Conservation (phyloP, 2,329 filamentous ascomycete genomes). For the Emergomyces africanus region DNA sequence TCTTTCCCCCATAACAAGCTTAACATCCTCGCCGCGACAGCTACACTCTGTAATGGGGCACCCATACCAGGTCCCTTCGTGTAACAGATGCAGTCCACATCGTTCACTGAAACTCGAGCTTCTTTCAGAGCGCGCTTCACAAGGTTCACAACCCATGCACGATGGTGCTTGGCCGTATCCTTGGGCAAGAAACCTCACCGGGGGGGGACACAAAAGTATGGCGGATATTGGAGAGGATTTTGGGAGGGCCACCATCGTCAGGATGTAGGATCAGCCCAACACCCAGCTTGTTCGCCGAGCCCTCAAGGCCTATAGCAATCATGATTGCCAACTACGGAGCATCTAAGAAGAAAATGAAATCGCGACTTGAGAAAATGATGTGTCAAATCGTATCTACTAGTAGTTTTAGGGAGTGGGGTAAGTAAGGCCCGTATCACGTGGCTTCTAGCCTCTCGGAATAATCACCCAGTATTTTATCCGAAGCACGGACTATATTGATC, state of each 20-base stretch:
- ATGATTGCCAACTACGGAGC: slow-evolving; percentile 24
- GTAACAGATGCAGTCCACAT: slow-evolving; percentile 89
- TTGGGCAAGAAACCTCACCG: slow-evolving; percentile 89
- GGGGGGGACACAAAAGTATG: slow-evolving; percentile 93
- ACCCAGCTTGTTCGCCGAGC: slow-evolving; percentile 95
- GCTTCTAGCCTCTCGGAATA: background rate
- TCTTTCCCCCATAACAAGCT: slow-evolving; percentile 73
- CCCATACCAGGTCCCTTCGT: slow-evolving; percentile 96
- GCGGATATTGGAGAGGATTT: slow-evolving; percentile 82
- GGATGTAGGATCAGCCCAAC: slow-evolving; percentile 79
- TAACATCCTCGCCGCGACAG: slow-evolving; percentile 71
- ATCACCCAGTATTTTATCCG: slow-evolving; percentile 18
- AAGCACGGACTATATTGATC: slow-evolving; percentile 13
- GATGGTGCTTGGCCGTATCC: slow-evolving; percentile 88
- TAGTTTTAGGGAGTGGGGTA: background rate
- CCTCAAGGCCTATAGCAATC: slow-evolving; percentile 67
- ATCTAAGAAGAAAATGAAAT: background rate
- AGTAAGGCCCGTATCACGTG: background rate
- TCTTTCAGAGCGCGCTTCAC: slow-evolving; percentile 65
- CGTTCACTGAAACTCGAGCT: slow-evolving; percentile 46
- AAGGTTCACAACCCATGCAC: slow-evolving; percentile 68
- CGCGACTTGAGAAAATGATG: background rate
- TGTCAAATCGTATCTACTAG: too few relatives aligned
- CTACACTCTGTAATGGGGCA: slow-evolving; percentile 75
- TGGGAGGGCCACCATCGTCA: slow-evolving; percentile 40